phyloP scores from a whole-genome alignment of 208 protist species.

The Crithidia acanthocephali region DNA sequence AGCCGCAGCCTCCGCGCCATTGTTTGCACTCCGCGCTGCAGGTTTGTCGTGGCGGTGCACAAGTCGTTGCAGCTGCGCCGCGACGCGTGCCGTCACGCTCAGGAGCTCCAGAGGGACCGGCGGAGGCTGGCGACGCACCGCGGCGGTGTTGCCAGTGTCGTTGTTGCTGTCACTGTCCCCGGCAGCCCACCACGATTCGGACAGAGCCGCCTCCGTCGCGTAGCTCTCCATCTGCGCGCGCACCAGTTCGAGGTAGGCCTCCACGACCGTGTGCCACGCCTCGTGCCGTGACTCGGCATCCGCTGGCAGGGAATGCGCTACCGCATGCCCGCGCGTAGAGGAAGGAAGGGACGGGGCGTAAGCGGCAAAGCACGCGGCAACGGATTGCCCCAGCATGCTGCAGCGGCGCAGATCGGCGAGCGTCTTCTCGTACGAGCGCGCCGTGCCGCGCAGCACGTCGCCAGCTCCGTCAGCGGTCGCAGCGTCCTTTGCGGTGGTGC shows the following conservation, averaged over 20 bases:
- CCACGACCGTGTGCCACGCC: neutral
- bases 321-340: neutral
- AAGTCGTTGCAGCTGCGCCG: slow-evolving; percentile 35
- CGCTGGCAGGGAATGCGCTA: no score
- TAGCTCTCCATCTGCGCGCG: slow-evolving; percentile 8
- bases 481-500: neutral
- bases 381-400: slow-evolving; percentile 16
- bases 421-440: slow-evolving; percentile 11
- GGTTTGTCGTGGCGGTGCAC: neutral
- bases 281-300: neutral
- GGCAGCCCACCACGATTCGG: slow-evolving; percentile 21
- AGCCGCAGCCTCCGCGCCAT: slow-evolving; percentile 1
- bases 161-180: neutral
- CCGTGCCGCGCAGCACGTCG: slow-evolving; percentile 10
- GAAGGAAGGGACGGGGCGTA: neutral
- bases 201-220: slow-evolving; percentile 23
- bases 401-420: slow-evolving; percentile 18
- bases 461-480: neutral
- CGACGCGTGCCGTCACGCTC: slow-evolving; percentile 25
- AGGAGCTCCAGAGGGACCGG: slow-evolving; percentile 27
- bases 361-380: slow-evolving; percentile 17
- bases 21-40: neutral
- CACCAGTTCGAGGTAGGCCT: slow-evolving; percentile 27
- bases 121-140: neutral
- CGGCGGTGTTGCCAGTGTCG: neutral